phyloP scores from a whole-genome alignment of 2,329 filamentous ascomycete genomes.

The Hawksworthiomyces lignivorus region DNA sequence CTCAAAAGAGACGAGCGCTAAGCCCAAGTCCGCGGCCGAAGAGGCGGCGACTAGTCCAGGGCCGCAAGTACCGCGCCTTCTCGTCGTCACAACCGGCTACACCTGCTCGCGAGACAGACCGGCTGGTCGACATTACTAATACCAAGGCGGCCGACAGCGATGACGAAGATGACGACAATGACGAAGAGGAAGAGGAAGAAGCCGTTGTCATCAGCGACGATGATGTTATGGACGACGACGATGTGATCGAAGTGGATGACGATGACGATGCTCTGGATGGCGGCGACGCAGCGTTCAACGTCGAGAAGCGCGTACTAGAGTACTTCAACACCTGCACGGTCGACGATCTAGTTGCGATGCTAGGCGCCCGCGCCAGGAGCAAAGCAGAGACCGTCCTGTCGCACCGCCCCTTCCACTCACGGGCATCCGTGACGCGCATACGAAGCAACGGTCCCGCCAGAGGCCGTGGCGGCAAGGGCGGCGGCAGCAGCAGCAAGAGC shows the following conservation, averaged over 20 bases:
- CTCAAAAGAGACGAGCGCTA: slow-evolving; percentile 7
- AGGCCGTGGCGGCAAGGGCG: not conserved
- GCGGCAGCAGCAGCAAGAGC: slow-evolving; percentile 31
- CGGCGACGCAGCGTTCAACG: slow-evolving; percentile 8
- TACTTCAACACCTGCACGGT: slow-evolving; percentile 77
- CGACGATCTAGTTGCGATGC: slow-evolving; percentile 70
- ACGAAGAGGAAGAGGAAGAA: slow-evolving; percentile 33
- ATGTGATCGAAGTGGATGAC: slow-evolving; percentile 21
- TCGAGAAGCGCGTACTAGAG: slow-evolving; percentile 49
- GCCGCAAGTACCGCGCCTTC: slow-evolving; percentile 13
- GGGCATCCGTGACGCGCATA: slow-evolving; percentile 61
- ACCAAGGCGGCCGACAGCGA: slow-evolving; percentile 26
- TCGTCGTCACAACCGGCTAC: slow-evolving; percentile 16
- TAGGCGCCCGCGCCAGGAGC: slow-evolving; percentile 61
- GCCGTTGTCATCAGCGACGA: slow-evolving; percentile 11
- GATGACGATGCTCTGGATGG: slow-evolving; percentile 19
- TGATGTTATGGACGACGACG: slow-evolving; percentile 24
- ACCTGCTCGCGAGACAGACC: slow-evolving; percentile 16
- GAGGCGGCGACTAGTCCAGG: slow-evolving; percentile 22
- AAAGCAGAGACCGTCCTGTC: slow-evolving; percentile 62
- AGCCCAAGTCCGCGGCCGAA: slow-evolving; percentile 15
- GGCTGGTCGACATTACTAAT: slow-evolving; percentile 19
- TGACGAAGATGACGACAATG: slow-evolving; percentile 28
- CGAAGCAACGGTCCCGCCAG: slow-evolving; percentile 37
- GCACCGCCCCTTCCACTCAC: slow-evolving; percentile 62